Evolutionary conservation across 1,284 basidiomycete species (phyloP), one percentile per base, ranked within the genome.

Genomic region (Tranzscheliella williamsii): DNA sequence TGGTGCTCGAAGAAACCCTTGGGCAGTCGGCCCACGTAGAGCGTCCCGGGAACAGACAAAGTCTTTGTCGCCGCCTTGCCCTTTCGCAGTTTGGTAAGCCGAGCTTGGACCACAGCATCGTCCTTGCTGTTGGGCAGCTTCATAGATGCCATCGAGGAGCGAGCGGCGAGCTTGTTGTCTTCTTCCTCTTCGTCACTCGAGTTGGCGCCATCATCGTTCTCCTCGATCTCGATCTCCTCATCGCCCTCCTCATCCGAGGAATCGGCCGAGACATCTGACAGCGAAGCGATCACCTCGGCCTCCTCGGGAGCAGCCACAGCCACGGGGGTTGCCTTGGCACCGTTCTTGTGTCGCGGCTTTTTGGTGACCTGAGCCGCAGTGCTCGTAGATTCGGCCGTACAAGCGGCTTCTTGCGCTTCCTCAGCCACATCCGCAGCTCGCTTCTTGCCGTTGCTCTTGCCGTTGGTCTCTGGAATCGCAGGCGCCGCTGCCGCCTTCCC

Each of bases 1-100:
- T 97, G 87, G 46, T 89, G 88, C 79, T 99, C 95, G 79, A 91
- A 94, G 81, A 98, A 98, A 17, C 93, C 94, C 69, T 96, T 91
- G 1, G 95, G 95, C 60, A 99, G 84, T 57, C 91, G 86, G 13
- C 91, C 87, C 42, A 99, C 83, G 81, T 86, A 94, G 22, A 98
- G 78, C 0, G 94, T 90, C n/a, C 92, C 94, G 37, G 83, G 83
- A 5, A 46, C 54, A 24, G 47, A 48, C 21, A 17, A 29, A 33
- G 22, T 44, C 26, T 40, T 26, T 21, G 39, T 42, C 24, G 24
- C 24, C 39, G 45, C 55, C 30, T 56, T 65, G 53, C 31, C 41
- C 27, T 55, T 48, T 20, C 51, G 38, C 4, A 73, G 58, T 40
- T 67, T 67, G 40, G 67, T 70, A 3, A 76, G 61, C 9, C 73